phyloP scores from a whole-genome alignment of 352 stramenopile species.

The Phytophthora syringae region DNA sequence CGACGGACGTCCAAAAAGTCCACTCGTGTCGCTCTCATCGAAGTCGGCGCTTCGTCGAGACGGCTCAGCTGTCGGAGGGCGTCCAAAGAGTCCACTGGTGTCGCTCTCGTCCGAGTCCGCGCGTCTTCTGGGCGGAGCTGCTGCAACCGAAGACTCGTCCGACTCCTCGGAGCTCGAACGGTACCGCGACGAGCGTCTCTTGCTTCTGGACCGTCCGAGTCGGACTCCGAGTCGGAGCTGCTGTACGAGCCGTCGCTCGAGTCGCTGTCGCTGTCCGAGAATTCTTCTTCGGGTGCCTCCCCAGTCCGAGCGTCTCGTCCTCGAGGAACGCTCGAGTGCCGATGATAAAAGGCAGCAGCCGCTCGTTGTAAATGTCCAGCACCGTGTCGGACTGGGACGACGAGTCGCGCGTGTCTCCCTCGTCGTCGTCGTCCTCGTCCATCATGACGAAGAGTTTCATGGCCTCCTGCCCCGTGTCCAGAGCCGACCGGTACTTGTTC shows the following conservation, averaged over 20 bases:
- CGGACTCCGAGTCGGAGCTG: slow-evolving; percentile 61
- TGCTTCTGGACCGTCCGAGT: slow-evolving; percentile 46
- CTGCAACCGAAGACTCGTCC: slow-evolving; percentile 36
- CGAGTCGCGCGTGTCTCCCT: slow-evolving; percentile 54
- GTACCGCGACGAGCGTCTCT: slow-evolving; percentile 24
- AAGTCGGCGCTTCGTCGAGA: slow-evolving; percentile 46
- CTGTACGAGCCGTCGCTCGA: slow-evolving; percentile 72
- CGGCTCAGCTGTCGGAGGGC: slow-evolving; percentile 14
- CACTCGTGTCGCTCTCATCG: slow-evolving; percentile 61
- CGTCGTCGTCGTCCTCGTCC: too few relatives aligned
- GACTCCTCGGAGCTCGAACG: slow-evolving; percentile 55
- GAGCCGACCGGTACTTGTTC: slow-evolving; percentile 72
- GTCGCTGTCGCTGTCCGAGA: slow-evolving; percentile 58
- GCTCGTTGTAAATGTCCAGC: slow-evolving; percentile 90
- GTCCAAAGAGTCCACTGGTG: slow-evolving; percentile 64
- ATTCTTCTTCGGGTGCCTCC: slow-evolving; percentile 66
- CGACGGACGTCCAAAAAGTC: slow-evolving; percentile 56
- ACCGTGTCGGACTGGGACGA: slow-evolving; percentile 74
- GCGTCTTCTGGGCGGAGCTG: slow-evolving; percentile 29
- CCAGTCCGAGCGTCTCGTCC: slow-evolving; percentile 83
- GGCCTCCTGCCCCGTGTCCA: slow-evolving; percentile 81
- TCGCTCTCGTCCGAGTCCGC: slow-evolving; percentile 62
- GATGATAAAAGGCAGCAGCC: slow-evolving; percentile 88
- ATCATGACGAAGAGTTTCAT: slow-evolving; percentile 89
- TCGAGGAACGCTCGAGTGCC: slow-evolving; percentile 87